Evolutionary conservation across 306 rosid genomes (phyloP).

Genomic region (Lagenaria siceraria): DNA sequence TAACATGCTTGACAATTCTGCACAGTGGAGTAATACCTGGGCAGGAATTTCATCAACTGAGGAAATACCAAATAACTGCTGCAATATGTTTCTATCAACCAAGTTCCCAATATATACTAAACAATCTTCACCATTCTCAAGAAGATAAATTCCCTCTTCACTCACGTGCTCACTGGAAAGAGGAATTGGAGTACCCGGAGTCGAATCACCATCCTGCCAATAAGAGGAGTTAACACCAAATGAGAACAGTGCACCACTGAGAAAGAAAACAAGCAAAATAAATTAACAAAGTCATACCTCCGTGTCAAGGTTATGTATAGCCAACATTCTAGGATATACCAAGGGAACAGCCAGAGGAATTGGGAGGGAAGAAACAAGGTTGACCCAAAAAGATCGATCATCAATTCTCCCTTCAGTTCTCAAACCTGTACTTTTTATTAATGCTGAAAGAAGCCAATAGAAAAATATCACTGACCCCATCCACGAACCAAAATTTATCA

Average conservation of each 20-base stretch:
- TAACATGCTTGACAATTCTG: background rate
- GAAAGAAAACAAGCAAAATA: background rate
- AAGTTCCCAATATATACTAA: conserved; percentile 65
- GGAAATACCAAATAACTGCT: conserved; percentile 57
- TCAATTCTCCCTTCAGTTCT: conserved; percentile 78
- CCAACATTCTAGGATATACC: conserved; percentile 91
- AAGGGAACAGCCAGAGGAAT: conserved; percentile 79
- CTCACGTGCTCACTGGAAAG: conserved; percentile 83
- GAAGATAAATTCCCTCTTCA: conserved; percentile 81
- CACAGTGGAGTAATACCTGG: conserved; percentile 29
- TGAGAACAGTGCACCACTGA: conserved; percentile 9
- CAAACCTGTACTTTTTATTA: conserved; percentile 73
- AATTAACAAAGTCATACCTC: conserved; percentile 34
- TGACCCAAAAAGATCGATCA: conserved; percentile 88
- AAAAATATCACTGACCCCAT: conserved; percentile 12
- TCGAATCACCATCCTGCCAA: conserved; percentile 56
- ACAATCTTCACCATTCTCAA: conserved; percentile 89
- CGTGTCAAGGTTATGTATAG: conserved; percentile 65
- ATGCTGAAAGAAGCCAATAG: conserved; percentile 44
- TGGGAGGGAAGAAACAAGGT: conserved; percentile 68
- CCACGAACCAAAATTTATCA: background rate
- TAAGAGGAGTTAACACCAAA: conserved; percentile 4
- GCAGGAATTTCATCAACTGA: conserved; percentile 61
- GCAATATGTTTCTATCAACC: conserved; percentile 43
- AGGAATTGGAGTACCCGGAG: conserved; percentile 67